phyloP scores from a whole-genome alignment of 192 early-diverging fungal genomes.

The Pilaira anomala region DNA sequence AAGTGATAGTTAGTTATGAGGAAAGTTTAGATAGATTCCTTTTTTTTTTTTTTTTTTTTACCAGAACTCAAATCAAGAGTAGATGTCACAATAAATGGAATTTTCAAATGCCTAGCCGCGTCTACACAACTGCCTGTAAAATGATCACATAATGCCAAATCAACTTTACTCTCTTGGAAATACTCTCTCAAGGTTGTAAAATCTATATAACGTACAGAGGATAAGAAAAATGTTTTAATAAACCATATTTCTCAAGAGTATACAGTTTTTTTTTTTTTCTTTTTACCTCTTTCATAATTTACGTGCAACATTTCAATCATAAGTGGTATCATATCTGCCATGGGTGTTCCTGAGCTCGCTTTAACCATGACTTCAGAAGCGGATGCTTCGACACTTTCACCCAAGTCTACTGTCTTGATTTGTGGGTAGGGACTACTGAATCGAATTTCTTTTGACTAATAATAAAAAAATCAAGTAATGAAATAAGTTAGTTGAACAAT shows the following conservation, averaged over 20 bases:
- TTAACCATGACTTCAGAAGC: no score
- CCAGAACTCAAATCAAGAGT: constrained; percentile 3
- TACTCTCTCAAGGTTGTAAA: neutral
- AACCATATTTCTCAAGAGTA: no score
- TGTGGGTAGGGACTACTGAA: neutral
- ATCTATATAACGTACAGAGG: no score
- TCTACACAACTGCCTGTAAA: constrained; percentile 20
- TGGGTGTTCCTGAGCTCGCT: no score
- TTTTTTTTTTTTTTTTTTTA: neutral
- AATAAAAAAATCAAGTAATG: no score
- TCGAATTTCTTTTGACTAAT: neutral
- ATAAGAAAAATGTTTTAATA: no score
- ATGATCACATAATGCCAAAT: constrained; percentile 25
- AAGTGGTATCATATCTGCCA: neutral
- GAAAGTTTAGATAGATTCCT: no score
- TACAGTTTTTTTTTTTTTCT: neutral
- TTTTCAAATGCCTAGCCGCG: constrained; percentile 1
- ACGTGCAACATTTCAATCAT: neutral
- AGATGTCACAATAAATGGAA: constrained; percentile 29
- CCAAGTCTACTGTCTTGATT: neutral
- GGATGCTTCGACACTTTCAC: neutral
- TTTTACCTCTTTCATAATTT: neutral
- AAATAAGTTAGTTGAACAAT: neutral
- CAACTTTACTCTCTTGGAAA: neutral
- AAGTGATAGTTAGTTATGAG: no score